Evolutionary conservation across 169 alveolate species (phyloP), one percentile per base, ranked within the genome.

Genomic region (Perkinsus chesapeaki): DNA sequence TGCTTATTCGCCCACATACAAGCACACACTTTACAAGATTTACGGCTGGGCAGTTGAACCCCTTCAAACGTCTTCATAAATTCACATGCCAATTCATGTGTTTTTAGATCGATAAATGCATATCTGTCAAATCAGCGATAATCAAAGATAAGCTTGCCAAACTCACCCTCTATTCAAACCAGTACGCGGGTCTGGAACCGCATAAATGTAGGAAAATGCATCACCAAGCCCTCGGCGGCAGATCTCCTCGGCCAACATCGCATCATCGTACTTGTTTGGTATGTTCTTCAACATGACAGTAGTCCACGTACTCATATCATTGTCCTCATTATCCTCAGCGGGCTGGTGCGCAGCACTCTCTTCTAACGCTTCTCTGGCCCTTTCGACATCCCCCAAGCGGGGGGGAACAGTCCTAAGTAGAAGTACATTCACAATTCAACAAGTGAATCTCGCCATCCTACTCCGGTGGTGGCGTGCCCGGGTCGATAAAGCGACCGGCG

Each of bases 281-380:
- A 96, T 96, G 93, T 96, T 96, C 94, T 95, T 96, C 91, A 96
- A 94, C 96, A 96, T 96, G 34, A 96, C 90, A 0, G 97, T 60
- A 1, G 82, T 60, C 82, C 82, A 60, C 3, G 82, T 20, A 34
- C 23, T 60, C 82, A 3, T 60, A 16, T 60, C 82, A 60, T 60
- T 34, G 19, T 47, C 72, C 9, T 47, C 72, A 47, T 47, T 19
- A 47, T 19, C 9, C 9, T 19, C 9, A 47, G 27, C 27, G 19
- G 27, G 72, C 9, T 19, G 72, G 27, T 47, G n/a, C n/a, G n/a
- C n/a, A n/a, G n/a, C n/a, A n/a, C n/a, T n/a, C n/a, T n/a, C n/a
- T n/a, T n/a, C n/a, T n/a, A n/a, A n/a, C n/a, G n/a, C n/a, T n/a
- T n/a, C n/a, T n/a, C n/a, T n/a, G n/a, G n/a, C n/a, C n/a, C n/a